Evolutionary conservation across 2,329 filamentous ascomycete genomes (phyloP).

Genomic region (Diaporthe ampelina): DNA sequence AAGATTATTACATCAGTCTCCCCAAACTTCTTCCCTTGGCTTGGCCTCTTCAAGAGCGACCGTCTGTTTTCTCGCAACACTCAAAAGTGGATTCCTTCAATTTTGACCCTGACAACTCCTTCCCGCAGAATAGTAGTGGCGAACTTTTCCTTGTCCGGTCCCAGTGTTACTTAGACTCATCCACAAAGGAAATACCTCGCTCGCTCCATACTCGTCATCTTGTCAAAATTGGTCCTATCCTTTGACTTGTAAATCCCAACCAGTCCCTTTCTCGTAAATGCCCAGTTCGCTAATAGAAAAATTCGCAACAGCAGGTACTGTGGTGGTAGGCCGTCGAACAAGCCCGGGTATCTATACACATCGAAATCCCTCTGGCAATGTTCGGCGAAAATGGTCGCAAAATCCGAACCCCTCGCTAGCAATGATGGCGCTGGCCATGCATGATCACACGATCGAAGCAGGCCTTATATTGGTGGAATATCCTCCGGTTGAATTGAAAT

Average conservation of each 20-base stretch:
- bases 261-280: background rate
- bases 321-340: constrained; percentile 19
- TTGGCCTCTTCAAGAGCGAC: background rate
- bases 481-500: constrained; percentile 3
- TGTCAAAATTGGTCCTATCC: background rate
- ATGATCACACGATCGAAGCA: background rate
- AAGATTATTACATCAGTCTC: background rate
- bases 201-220: background rate
- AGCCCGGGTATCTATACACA: constrained; percentile 26
- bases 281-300: background rate
- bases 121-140: background rate
- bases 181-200: background rate
- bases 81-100: background rate
- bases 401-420: constrained; percentile 4
- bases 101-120: constrained; percentile 8
- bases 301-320: background rate
- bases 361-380: constrained; percentile 4
- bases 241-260: background rate
- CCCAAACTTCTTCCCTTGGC: background rate
- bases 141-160: constrained; percentile 16
- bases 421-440: background rate
- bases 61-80: background rate
- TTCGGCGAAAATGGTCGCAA: background rate
- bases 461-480: background rate
- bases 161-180: background rate